A percentile compares a stretch with the other conserved stretches of the same genome.
Conservation (phyloP, 2,329 filamentous ascomycete species). For the Dichotomopilus funicola region DNA sequence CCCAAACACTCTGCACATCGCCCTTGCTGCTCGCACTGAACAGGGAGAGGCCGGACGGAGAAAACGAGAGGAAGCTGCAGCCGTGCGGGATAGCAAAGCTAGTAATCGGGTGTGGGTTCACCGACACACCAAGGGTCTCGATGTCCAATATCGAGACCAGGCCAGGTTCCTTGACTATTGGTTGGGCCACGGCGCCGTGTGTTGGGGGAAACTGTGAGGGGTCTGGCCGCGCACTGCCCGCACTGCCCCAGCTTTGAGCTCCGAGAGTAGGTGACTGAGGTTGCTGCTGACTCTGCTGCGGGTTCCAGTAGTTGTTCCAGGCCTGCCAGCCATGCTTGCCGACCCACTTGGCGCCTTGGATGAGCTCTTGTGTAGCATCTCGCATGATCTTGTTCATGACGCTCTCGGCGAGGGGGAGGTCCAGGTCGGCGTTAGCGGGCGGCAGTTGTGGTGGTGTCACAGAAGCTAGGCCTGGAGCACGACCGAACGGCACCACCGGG, state of each 20-base stretch:
- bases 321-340: constrained; percentile 70
- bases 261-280: constrained; percentile 38
- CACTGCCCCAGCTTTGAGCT: constrained; percentile 43
- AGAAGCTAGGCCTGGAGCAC: constrained; percentile 51
- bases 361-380: constrained; percentile 71
- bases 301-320: constrained; percentile 76
- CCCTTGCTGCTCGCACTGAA: constrained; percentile 78
- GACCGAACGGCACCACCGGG: constrained; percentile 47
- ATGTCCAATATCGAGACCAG: constrained; percentile 71
- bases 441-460: constrained; percentile 65
- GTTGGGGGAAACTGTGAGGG: constrained; percentile 64
- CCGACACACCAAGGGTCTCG: constrained; percentile 48
- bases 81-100: constrained; percentile 67
- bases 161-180: constrained; percentile 58
- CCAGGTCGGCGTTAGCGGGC: constrained; percentile 58
- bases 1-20: constrained; percentile 79
- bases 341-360: constrained; percentile 68
- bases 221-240: constrained; percentile 31
- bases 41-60: constrained; percentile 64
- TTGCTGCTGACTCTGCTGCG: constrained; percentile 39
- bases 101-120: constrained; percentile 55
- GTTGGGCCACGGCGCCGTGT: constrained; percentile 56
- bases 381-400: constrained; percentile 71
- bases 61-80: constrained; percentile 75
- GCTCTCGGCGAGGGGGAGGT: constrained; percentile 65